Base-by-base conservation (phyloP, 179 eudicot genomes). In the Silene coronaria region DNA sequence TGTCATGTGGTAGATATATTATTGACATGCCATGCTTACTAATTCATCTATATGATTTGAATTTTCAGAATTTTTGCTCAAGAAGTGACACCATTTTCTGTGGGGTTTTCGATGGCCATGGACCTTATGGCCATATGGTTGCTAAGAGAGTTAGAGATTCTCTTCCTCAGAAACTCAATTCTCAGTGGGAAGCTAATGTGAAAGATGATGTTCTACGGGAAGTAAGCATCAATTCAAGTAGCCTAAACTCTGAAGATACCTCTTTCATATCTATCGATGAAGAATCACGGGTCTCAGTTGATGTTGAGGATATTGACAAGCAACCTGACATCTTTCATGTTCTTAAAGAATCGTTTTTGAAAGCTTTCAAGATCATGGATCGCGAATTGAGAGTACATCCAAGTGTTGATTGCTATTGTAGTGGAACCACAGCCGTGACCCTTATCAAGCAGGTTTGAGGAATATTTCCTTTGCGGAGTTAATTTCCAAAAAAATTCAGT, bases 351-450 rank as follows among this genome's bases (percentile, higher is more conserved):
- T 91, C 90, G 9, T 92, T 91, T 86, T 79, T 92, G 46, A 91
- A 91, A 83, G 96, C 96, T 71, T 91, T 85, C 79, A 92, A 76
- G 79, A 86, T 85, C 76, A 91, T 88, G 96, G 97, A 92, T 77
- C 81, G 87, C 67, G 97, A 92, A 78, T 76, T 92, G 61, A 89
- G 89, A 78, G 85, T 81, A 75, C 78, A 88, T 74, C 45, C 88
- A 7, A 84, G 76, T 76, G 88, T 89, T 75, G 92, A 92, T 77
- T 88, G 96, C 86, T 92, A 85, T 80, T 92, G 97, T 79, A 92
- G 97, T 77, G 97, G 97, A 71, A 92, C 96, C 69, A 92, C 97
- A 62, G 97, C 97, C n/a, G 97, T 92, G 70, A 89, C 94, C 14
- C 74, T 92, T 23, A 83, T 92, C 63, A 92, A 92, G 84, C 89